A percentile compares a stretch with the other conserved stretches of the same genome.
Evolutionary conservation across 371 early-diverging fungal species (phyloP).

Genomic region (Circinella minor): DNA sequence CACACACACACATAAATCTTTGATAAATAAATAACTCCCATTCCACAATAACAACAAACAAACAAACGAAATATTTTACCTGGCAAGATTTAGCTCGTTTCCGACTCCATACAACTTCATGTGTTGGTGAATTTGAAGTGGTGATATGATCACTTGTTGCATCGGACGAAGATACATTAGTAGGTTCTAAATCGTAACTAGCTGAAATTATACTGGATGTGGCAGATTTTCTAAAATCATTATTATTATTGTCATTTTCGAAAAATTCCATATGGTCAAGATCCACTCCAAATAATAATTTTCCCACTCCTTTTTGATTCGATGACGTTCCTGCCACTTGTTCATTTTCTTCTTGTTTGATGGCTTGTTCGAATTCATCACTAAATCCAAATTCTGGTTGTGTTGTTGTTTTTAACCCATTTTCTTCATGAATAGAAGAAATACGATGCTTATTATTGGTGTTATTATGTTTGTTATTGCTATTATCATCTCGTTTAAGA

Average conservation of each 20-base stretch:
- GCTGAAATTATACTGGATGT: conserved; percentile 24
- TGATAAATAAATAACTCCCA: not conserved
- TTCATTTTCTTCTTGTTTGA: conserved; percentile 8
- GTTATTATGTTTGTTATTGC: too few species aligned
- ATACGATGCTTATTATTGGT: conserved; percentile 2
- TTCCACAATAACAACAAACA: not conserved
- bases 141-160: conserved; percentile 32
- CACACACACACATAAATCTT: not conserved
- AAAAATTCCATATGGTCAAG: conserved; percentile 31
- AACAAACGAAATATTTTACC: conserved; percentile 17
- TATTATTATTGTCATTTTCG: conserved; percentile 8
- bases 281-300: conserved; percentile 37
- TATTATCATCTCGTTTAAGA: conserved; percentile 14
- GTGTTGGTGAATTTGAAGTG: conserved; percentile 12
- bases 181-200: not conserved
- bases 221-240: conserved; percentile 18
- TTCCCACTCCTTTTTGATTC: conserved; percentile 28
- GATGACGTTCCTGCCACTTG: not conserved
- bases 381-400: conserved; percentile 16
- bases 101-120: conserved; percentile 28
- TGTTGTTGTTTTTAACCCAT: not conserved
- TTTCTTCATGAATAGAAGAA: conserved; percentile 15
- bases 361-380: conserved; percentile 20
- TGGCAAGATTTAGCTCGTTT: conserved; percentile 46
- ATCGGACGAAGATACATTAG: conserved; percentile 15